Conservation (phyloP, 2,329 filamentous ascomycete species). For the Penicillium brasilianum region DNA sequence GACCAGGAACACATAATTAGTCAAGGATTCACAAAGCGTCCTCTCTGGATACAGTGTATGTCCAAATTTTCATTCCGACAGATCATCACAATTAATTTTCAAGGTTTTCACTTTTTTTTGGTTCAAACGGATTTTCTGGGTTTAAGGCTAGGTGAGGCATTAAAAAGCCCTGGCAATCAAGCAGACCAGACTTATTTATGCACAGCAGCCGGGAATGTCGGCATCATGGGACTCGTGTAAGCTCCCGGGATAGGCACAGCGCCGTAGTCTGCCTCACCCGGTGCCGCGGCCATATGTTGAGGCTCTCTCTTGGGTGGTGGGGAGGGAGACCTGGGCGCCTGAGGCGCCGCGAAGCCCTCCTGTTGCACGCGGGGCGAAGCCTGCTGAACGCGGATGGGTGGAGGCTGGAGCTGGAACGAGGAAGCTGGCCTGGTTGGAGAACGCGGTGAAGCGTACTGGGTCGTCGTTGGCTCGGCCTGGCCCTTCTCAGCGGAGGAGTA, state of each 20-base stretch:
- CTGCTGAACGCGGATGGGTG: conserved; percentile 76
- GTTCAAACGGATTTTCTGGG: background rate
- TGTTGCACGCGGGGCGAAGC: conserved; percentile 74
- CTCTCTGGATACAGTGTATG: conserved; percentile 12
- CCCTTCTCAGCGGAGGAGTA: conserved; percentile 60
- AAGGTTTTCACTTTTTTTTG: conserved; percentile 16
- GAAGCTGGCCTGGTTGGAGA: conserved; percentile 63
- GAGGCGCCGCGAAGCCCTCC: conserved; percentile 62
- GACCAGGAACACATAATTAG: conserved; percentile 15
- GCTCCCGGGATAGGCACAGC: conserved; percentile 87
- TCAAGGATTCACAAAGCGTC: conserved; percentile 11
- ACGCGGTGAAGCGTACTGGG: conserved; percentile 64
- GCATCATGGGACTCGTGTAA: conserved; percentile 63
- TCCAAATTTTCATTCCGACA: conserved; percentile 16
- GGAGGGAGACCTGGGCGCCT: conserved; percentile 34
- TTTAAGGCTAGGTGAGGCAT: background rate
- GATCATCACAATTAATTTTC: background rate
- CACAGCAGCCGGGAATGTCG: conserved; percentile 42
- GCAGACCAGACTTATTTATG: conserved; percentile 28
- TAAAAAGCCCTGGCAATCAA: background rate
- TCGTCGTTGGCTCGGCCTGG: conserved; percentile 54
- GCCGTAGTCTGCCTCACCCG: conserved; percentile 83
- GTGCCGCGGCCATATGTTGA: conserved; percentile 70
- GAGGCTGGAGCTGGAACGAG: conserved; percentile 85
- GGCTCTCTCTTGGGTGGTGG: conserved; percentile 47